These are phyloP conservation scores for Royoungia palumana DNA, from an alignment of 768 basidiomycete genomes.

Conservation along the genomic window DNA sequence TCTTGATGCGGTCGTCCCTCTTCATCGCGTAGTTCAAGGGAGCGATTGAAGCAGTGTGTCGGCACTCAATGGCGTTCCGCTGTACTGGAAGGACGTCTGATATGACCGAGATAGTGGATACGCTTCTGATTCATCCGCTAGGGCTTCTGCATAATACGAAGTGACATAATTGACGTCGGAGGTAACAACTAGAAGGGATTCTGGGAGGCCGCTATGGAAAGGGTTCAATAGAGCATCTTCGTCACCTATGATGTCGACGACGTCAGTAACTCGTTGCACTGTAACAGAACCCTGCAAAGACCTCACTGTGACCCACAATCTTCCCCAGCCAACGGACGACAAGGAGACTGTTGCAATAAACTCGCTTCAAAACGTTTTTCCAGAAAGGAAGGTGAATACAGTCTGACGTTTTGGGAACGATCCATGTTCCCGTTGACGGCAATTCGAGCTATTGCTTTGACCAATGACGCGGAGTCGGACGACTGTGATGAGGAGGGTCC, in stretches of 20 bases:
- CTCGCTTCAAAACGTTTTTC: slow-evolving; percentile 21
- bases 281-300: slow-evolving; percentile 16
- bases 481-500: slow-evolving; percentile 17
- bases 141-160: slow-evolving; percentile 3
- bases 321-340: slow-evolving; percentile 6
- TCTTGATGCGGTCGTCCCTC: slow-evolving; percentile 5
- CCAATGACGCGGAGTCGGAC: slow-evolving; percentile 13
- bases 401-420: slow-evolving; percentile 8
- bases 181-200: slow-evolving; percentile 5
- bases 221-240: background rate
- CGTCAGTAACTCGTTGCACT: slow-evolving; percentile 12
- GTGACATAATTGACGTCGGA: slow-evolving; percentile 3
- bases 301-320: slow-evolving; percentile 14
- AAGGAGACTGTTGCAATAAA: slow-evolving; percentile 2
- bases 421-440: slow-evolving; percentile 19
- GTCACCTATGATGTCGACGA: background rate
- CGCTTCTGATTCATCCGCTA: slow-evolving; percentile 15
- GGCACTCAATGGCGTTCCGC: slow-evolving; percentile 4
- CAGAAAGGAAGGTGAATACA: slow-evolving; percentile 10
- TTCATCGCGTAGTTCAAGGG: slow-evolving; percentile 2
- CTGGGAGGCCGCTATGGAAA: slow-evolving; percentile 10
- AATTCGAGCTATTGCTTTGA: slow-evolving; percentile 6
- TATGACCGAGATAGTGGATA: background rate
- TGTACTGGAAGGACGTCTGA: background rate
- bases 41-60: slow-evolving; percentile 8